Evolutionary conservation across 2,329 filamentous ascomycete genomes (phyloP), one percentile per base, ranked within the genome.

Genomic region (Teratosphaeria zuluensis): DNA sequence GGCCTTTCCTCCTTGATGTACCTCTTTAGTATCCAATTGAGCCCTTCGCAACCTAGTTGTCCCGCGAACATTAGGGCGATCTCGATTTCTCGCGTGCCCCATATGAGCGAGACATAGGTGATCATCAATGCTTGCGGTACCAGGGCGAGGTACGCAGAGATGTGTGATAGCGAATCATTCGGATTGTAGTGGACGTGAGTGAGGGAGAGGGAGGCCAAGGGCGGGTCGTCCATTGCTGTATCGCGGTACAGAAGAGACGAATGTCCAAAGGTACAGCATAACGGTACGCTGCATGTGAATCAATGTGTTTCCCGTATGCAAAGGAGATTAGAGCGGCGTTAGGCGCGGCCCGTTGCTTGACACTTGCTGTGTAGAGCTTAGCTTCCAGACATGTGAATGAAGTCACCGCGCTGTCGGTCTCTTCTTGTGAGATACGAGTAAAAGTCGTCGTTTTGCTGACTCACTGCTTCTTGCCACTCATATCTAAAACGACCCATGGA

Each of bases 101-200:
- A 94, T 72, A 95, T 85, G 60, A 99, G 81, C 24, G 92, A 94
- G 33, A 85, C 88, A 75, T 99, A 99, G 68, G 90, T 84, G 69
- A 99, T 82, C 73, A 90, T 91, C 62, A 99, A 84, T 24, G 87
- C 91, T 74, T 99, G 94, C 0, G 94, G 94, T 58, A 96, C 83
- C 60, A 99, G 88, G 63, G 95, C 92, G 60, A 99, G 89, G 83
- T 89, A 96, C 66, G 94, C 94, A 74, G 89, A 96, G 54, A 90
- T 72, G 75, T 91, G 90, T 55, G 94, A 97, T 68, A 96, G 60
- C 58, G 81, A 83, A 75, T 97, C 92, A 61, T 84, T 76, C 4
- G 95, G 91, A 76, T 97, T 89, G 91, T 97, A 97, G 78, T 94
- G 90, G 66, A 97, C 92, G 77, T 97, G 92, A 11, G 94, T 97